Evolutionary conservation across 2,329 filamentous ascomycete genomes (phyloP).

Genomic region (Samsoniella hepiali): DNA sequence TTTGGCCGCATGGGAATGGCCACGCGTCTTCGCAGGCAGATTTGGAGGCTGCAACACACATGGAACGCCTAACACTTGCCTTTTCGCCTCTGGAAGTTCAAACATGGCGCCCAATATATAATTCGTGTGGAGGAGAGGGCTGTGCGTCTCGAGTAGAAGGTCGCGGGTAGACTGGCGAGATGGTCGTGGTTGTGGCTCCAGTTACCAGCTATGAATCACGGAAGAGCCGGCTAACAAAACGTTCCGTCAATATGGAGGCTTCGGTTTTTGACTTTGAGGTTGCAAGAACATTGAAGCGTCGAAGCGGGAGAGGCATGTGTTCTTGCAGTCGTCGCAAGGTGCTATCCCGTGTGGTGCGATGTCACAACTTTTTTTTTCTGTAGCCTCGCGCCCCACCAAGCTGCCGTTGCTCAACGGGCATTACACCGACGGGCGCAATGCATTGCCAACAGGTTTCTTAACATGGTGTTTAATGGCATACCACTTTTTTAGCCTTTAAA

Average conservation of each 20-base stretch:
- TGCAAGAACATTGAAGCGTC: too few species aligned
- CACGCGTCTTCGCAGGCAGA: neutral
- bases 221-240: too few species aligned
- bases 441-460: too few species aligned
- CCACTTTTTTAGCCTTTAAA: too few species aligned
- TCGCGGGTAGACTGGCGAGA: neutral
- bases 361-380: slow-evolving; percentile 7
- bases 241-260: too few species aligned
- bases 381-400: neutral
- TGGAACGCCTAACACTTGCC: slow-evolving; percentile 33
- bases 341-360: neutral
- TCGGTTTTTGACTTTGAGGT: too few species aligned
- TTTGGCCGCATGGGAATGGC: neutral
- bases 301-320: too few species aligned
- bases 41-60: neutral
- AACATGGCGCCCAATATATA: slow-evolving; percentile 39
- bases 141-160: neutral
- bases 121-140: neutral
- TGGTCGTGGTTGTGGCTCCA: neutral
- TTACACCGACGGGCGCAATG: too few species aligned
- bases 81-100: slow-evolving; percentile 50
- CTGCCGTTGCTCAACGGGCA: too few species aligned
- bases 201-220: neutral
- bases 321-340: too few species aligned
- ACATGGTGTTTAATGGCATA: too few species aligned